phyloP scores from a whole-genome alignment of 202 grass and related monocot species.

The Zizania palustris region DNA sequence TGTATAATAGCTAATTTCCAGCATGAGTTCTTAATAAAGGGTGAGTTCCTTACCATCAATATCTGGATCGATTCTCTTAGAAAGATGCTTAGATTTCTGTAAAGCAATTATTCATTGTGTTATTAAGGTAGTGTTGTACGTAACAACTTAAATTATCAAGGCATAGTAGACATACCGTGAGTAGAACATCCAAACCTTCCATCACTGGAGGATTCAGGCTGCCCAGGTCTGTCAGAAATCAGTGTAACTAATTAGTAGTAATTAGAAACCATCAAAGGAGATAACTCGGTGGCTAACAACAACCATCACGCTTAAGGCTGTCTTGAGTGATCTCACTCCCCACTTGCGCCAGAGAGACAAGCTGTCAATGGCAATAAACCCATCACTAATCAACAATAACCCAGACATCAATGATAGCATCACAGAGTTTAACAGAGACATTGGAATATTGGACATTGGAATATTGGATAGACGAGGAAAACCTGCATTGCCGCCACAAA shows the following conservation, averaged over 20 bases:
- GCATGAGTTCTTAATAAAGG: constrained; percentile 28
- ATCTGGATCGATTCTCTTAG: constrained; percentile 67
- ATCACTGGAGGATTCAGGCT: constrained; percentile 75
- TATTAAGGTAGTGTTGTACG: constrained; percentile 24
- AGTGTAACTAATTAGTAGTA: not conserved
- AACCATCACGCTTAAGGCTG: constrained; percentile 65
- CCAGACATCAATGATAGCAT: not conserved
- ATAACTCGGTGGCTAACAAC: constrained; percentile 26
- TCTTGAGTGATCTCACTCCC: constrained; percentile 81
- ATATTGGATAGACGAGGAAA: constrained; percentile 22
- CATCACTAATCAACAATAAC: not conserved
- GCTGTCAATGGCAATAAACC: constrained; percentile 51
- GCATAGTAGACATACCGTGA: constrained; percentile 55
- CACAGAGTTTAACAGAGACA: not conserved
- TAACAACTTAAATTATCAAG: not conserved
- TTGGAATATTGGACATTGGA: not conserved
- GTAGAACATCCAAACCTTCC: constrained; percentile 80
- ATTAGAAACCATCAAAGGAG: constrained; percentile 14
- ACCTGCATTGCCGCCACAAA: constrained; percentile 97
- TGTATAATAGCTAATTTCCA: not conserved
- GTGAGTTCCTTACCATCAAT: constrained; percentile 57
- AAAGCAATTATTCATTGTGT: constrained; percentile 14
- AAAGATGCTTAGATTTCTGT: constrained; percentile 82
- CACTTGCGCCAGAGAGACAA: constrained; percentile 83
- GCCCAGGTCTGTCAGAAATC: constrained; percentile 66